A percentile compares a stretch with the other conserved stretches of the same genome.
These are phyloP conservation scores for Gossypium bickii DNA, from an alignment of 345 rosid genomes.

Conservation along the genomic window DNA sequence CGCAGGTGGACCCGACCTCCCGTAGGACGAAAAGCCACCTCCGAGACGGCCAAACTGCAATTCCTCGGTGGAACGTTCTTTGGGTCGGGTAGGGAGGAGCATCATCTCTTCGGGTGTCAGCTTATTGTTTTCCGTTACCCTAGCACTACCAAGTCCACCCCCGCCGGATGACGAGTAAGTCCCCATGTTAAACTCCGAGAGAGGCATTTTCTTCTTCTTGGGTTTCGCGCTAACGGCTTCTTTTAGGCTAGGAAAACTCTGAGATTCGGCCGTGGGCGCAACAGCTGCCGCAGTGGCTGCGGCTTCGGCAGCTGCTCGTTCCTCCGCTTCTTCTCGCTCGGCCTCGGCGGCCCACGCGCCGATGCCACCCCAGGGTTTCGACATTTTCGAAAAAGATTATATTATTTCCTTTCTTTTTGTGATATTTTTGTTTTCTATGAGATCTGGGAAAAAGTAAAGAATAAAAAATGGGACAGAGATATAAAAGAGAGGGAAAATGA, in stretches of 20 bases:
- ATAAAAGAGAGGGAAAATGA: constrained; percentile 3
- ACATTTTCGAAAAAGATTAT: neutral
- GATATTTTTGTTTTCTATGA: neutral
- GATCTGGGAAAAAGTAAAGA: neutral
- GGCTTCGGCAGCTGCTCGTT: constrained; percentile 66
- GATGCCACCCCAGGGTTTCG: constrained; percentile 32
- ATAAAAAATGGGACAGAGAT: neutral
- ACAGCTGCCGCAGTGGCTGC: constrained; percentile 30
- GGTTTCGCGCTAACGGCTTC: constrained; percentile 65
- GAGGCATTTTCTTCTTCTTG: constrained; percentile 81
- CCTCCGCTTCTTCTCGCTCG: constrained; percentile 77
- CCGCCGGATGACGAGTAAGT: constrained; percentile 25
- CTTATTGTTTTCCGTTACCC: constrained; percentile 28
- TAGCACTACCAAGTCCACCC: constrained; percentile 1
- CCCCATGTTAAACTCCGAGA: constrained; percentile 50
- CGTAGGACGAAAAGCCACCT: constrained; percentile 73
- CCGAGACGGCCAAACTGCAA: constrained; percentile 76
- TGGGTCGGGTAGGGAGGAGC: constrained; percentile 91
- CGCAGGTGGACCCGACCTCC: constrained; percentile 39
- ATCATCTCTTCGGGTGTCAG: constrained; percentile 76
- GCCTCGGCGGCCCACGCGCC: constrained; percentile 98
- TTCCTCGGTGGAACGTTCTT: constrained; percentile 83
- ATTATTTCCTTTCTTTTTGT: neutral
- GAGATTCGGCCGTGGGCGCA: constrained; percentile 30
- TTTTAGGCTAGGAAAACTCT: constrained; percentile 73